Conservation (phyloP, 495 filamentous ascomycete genomes). For the Podospora anserina region DNA sequence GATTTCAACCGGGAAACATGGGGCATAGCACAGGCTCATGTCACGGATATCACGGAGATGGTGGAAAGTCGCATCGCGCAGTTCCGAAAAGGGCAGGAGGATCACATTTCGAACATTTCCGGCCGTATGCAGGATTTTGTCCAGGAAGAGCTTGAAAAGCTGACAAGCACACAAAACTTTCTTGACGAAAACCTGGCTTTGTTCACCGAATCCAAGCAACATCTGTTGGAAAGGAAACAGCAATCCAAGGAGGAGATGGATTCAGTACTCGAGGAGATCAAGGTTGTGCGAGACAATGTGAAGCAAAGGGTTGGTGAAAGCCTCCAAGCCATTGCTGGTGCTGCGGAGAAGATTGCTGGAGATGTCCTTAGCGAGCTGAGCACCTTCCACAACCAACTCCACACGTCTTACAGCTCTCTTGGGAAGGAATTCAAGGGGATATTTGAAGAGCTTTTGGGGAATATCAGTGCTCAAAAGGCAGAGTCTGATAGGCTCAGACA, state of each 20-base stretch:
- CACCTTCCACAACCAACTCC: slow-evolving; percentile 77
- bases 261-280: slow-evolving; percentile 84
- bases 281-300: slow-evolving; percentile 77
- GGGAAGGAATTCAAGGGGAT: slow-evolving; percentile 83
- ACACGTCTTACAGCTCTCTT: slow-evolving; percentile 79
- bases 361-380: slow-evolving; percentile 87
- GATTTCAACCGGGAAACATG: slow-evolving; percentile 71
- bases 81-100: slow-evolving; percentile 67
- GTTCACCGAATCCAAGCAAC: slow-evolving; percentile 62
- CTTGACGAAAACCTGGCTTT: slow-evolving; percentile 62
- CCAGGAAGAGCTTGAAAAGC: slow-evolving; percentile 62
- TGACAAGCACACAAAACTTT: slow-evolving; percentile 63
- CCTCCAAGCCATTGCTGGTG: slow-evolving; percentile 75
- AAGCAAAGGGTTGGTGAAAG: slow-evolving; percentile 83
- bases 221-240: slow-evolving; percentile 64
- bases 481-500: slow-evolving; percentile 70
- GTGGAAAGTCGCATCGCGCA: slow-evolving; percentile 69
- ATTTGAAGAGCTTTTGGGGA: slow-evolving; percentile 73
- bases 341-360: slow-evolving; percentile 81
- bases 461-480: slow-evolving; percentile 70
- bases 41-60: slow-evolving; percentile 66
- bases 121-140: slow-evolving; percentile 71
- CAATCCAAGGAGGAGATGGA: slow-evolving; percentile 85
- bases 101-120: slow-evolving; percentile 63
- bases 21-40: slow-evolving; percentile 69